phyloP scores from a whole-genome alignment of 495 filamentous ascomycete species.

The Friedmanniomyces simplex region DNA sequence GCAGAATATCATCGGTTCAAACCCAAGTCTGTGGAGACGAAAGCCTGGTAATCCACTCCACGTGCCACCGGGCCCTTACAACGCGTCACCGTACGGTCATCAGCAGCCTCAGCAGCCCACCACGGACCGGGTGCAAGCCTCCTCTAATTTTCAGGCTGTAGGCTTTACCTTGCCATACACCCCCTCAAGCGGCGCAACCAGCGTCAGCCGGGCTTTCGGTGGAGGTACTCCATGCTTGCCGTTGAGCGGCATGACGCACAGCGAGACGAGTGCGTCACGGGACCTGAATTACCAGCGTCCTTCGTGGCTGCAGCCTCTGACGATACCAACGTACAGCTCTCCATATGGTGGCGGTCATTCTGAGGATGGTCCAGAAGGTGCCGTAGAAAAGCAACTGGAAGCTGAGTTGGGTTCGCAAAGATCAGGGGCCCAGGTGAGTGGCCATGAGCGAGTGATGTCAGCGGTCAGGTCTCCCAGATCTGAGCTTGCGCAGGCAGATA shows the following conservation, averaged over 20 bases:
- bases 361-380: neutral
- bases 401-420: neutral
- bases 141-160: neutral
- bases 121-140: too few relatives aligned
- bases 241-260: neutral
- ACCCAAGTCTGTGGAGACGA: neutral
- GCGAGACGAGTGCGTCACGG: neutral
- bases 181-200: neutral
- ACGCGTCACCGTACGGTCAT: too few relatives aligned
- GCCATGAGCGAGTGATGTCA: too few relatives aligned
- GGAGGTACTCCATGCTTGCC: neutral
- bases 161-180: neutral
- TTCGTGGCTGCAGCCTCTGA: neutral
- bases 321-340: neutral
- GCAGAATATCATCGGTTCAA: neutral
- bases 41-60: too few relatives aligned
- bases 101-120: too few relatives aligned
- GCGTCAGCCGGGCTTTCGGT: neutral
- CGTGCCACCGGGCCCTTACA: too few relatives aligned
- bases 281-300: neutral
- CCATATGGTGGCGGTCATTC: neutral
- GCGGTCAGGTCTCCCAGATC: too few relatives aligned
- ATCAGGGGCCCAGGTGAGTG: too few relatives aligned
- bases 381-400: neutral
- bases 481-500: too few relatives aligned